These are phyloP conservation scores for Plicaturopsis crispa DNA, from an alignment of 768 basidiomycete species.

Conservation along the genomic window DNA sequence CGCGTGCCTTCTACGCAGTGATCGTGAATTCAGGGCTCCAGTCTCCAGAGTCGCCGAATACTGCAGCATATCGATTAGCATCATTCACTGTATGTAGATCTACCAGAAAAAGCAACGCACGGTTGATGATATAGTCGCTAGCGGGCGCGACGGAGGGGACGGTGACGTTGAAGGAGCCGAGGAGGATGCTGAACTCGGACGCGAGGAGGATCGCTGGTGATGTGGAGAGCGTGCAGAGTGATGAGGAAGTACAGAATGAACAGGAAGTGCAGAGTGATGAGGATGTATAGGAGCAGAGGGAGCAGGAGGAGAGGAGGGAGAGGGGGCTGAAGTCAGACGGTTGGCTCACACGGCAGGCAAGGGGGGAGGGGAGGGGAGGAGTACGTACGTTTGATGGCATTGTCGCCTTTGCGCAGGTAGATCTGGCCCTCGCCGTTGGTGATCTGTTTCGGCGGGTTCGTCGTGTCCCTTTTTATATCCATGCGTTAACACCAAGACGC, in stretches of 20 bases:
- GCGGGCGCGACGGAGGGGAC: conserved; percentile 27
- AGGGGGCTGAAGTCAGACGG: not conserved
- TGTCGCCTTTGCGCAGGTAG: conserved; percentile 27
- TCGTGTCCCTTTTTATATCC: conserved; percentile 31
- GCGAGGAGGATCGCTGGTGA: conserved; percentile 27
- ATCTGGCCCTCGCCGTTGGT: conserved; percentile 39
- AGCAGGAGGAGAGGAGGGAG: conserved; percentile 2
- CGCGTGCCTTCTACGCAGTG: conserved; percentile 1
- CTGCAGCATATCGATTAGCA: conserved; percentile 15
- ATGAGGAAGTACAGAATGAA: no score
- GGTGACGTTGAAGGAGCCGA: conserved; percentile 22
- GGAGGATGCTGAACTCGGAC: conserved; percentile 26
- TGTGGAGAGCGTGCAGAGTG: no score
- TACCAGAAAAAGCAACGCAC: conserved; percentile 21
- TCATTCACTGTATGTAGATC: not conserved
- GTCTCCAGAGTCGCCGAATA: conserved; percentile 46
- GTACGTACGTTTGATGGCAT: conserved; percentile 14
- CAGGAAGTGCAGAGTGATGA: no score
- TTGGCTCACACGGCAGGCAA: no score
- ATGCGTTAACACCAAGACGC: not conserved
- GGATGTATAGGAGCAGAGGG: no score
- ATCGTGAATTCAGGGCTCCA: conserved; percentile 25
- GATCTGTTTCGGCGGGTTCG: conserved; percentile 33
- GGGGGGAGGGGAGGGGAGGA: no score
- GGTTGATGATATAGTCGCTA: conserved; percentile 27